Base-by-base conservation (phyloP, 306 rosid species). In the Vigna mungo region DNA sequence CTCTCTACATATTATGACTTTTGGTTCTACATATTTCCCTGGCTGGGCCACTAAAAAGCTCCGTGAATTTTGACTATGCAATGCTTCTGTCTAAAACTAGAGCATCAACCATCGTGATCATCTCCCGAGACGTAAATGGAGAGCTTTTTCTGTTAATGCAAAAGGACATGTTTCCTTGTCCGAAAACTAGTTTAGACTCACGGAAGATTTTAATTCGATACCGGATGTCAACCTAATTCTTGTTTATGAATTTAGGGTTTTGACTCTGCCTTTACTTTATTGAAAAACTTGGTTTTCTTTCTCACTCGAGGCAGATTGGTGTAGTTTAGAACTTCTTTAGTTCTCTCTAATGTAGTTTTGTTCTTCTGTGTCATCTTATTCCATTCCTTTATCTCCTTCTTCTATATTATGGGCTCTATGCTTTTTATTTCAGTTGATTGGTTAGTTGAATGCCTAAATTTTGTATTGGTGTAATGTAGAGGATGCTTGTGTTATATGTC, bases 361-460 rank as follows among this genome's bases (percentile, higher is more conserved):
- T 2, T 43, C 66, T 41, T 27, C 18, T 79, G 10, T 52, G 32
- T 71, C 30, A 2, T 63, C 59, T 6, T 30, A 48, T 62, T 18
- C 43, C 43, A 53, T 23, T 51, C 53, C 37, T 51, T 61, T 16
- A 15, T 39, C 49, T 62, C 27, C 52, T 4, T 41, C 55, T 52
- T 15, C 20, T 61, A 32, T n/a, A 17, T 79, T 79, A 17, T 41
- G 43, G 25, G 62, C 39, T 41, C 20, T 18, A 30, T 65, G 17
- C 36, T 14, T 72, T 53, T 52, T 39, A 8, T n/a, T 72, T 32
- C 3, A 48, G n/a, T 18, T 34, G 60, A 48, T 53, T 54, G 48
- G 59, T 54, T 11, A 80, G 30, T 52, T 56, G 43, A 65, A 80
- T 80, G 34, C 18, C 6, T 18, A 41, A 79, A 32, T 58, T 32